Percentiles rank a stretch among this genome's conserved stretches.
phyloP scores from a whole-genome alignment of 768 basidiomycete species.

The Sarcomyxa edulis region DNA sequence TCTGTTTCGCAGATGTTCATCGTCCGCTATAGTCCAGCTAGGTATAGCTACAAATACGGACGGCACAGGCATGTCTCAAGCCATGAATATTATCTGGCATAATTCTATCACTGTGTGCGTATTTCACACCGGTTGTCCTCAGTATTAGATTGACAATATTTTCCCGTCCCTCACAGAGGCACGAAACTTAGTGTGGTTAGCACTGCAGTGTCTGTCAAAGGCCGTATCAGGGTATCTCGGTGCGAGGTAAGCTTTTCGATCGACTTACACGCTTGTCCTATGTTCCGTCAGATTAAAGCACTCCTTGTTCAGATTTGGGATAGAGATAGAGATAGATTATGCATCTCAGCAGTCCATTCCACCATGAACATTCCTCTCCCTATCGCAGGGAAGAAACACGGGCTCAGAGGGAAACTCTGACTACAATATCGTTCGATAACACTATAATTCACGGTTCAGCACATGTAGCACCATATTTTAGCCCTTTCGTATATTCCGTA shows the following conservation, averaged over 20 bases:
- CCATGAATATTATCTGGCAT: constrained; percentile 48
- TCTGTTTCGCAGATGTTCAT: constrained; percentile 38
- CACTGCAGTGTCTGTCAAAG: constrained; percentile 35
- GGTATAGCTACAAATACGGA: constrained; percentile 33
- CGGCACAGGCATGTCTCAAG: constrained; percentile 42
- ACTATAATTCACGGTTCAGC: too few species aligned
- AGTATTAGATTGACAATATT: too few species aligned
- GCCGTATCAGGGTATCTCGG: constrained; percentile 34
- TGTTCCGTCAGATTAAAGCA: not conserved
- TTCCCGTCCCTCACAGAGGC: too few species aligned
- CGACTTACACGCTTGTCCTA: not conserved
- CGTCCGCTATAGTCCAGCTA: constrained; percentile 35
- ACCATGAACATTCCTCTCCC: constrained; percentile 21
- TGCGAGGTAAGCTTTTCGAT: constrained; percentile 36
- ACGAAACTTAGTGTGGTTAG: constrained; percentile 35
- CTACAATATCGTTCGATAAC: too few species aligned
- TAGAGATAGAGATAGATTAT: constrained; percentile 30
- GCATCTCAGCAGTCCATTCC: constrained; percentile 40
- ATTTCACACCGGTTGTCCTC: too few species aligned
- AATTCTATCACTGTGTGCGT: constrained; percentile 32
- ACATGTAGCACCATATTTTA: too few species aligned
- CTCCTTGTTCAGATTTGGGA: constrained; percentile 32
- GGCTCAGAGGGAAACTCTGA: constrained; percentile 6
- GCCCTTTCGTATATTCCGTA: too few species aligned
- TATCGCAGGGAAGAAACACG: constrained; percentile 6